Evolutionary conservation across 2,329 filamentous ascomycete genomes (phyloP).

Genomic region (Calycina herbarum): DNA sequence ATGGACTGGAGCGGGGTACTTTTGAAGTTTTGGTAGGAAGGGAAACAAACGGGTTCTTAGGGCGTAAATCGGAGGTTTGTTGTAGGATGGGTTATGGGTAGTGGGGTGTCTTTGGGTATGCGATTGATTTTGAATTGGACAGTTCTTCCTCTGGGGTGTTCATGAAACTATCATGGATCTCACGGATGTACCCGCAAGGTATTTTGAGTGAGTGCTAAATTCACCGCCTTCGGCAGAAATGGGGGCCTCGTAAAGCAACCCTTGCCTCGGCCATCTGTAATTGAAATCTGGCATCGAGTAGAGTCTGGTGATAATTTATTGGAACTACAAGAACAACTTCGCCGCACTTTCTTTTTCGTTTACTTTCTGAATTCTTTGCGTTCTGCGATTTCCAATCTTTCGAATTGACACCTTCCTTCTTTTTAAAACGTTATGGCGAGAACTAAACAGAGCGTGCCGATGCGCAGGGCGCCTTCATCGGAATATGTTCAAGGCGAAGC

Average conservation of each 20-base stretch:
- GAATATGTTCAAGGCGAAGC: conserved; percentile 57
- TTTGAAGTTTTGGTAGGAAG: neutral
- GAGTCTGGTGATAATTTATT: conserved; percentile 13
- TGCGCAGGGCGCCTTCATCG: conserved; percentile 65
- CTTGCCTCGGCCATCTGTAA: conserved; percentile 4
- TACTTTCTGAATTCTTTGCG: conserved; percentile 7
- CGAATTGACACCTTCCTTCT: conserved; percentile 13
- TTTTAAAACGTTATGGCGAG: conserved; percentile 58
- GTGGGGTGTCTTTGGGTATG: neutral
- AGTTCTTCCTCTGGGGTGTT: conserved; percentile 6
- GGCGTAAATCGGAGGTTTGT: neutral
- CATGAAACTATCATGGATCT: conserved; percentile 10
- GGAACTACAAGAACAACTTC: neutral
- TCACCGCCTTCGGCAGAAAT: neutral
- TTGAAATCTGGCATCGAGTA: conserved; percentile 17
- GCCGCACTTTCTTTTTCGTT: conserved; percentile 4
- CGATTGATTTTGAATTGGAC: neutral
- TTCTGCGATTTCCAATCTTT: conserved; percentile 14
- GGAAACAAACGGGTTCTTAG: neutral
- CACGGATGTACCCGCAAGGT: neutral
- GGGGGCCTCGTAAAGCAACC: neutral
- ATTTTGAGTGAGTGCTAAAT: neutral
- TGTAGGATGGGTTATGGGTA: neutral
- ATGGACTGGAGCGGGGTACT: neutral
- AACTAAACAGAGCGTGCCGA: conserved; percentile 65